phyloP scores from a whole-genome alignment of 2,329 filamentous ascomycete species.

The Colletotrichum limetticola region DNA sequence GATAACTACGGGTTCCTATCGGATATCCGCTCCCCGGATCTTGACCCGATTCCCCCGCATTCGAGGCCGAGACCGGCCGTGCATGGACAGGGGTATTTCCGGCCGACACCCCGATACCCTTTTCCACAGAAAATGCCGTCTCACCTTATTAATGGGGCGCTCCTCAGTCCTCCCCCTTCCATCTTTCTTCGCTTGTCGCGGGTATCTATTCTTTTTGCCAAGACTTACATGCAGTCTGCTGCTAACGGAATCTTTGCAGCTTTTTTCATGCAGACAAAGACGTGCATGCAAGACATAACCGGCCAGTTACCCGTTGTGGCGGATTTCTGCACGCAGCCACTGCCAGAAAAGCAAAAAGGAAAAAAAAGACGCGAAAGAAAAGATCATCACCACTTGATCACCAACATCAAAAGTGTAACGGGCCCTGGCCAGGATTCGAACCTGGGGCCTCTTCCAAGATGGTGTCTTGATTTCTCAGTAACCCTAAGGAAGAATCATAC shows the following conservation, averaged over 20 bases:
- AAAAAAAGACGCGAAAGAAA: background rate
- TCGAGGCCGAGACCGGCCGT: conserved; percentile 32
- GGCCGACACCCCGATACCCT: conserved; percentile 16
- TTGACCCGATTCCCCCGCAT: conserved; percentile 32
- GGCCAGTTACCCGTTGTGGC: too few relatives aligned
- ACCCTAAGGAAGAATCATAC: conserved; percentile 36
- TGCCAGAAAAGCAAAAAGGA: too few relatives aligned
- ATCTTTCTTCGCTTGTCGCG: background rate
- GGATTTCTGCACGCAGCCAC: too few relatives aligned
- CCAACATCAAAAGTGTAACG: background rate
- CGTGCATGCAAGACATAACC: background rate
- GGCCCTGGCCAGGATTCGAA: conserved; percentile 34
- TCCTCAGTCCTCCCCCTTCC: background rate
- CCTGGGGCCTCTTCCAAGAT: conserved; percentile 33
- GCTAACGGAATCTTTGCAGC: background rate
- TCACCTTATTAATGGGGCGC: background rate
- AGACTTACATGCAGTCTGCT: background rate
- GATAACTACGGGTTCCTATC: conserved; percentile 21
- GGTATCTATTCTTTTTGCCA: background rate
- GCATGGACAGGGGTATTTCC: conserved; percentile 34
- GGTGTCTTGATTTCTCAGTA: background rate
- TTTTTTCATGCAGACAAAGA: background rate
- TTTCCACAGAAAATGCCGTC: conserved; percentile 10
- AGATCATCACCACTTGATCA: background rate
- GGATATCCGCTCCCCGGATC: conserved; percentile 34